A percentile compares a stretch with the other conserved stretches of the same genome.
Conservation (phyloP, 495 filamentous ascomycete species). For the Xylona heveae region DNA sequence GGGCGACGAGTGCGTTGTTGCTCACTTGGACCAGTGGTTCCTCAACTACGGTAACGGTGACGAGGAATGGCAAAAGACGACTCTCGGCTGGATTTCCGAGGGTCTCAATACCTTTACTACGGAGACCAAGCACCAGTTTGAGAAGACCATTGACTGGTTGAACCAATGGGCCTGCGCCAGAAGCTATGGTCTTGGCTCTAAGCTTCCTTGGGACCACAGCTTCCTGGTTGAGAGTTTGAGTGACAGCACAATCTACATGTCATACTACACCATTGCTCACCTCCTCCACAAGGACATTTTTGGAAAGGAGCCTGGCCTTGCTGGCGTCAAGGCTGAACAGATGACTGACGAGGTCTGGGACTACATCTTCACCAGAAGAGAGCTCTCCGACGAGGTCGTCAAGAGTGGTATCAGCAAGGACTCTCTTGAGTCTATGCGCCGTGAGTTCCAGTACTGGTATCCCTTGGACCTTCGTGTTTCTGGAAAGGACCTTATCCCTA, state of each 20-base stretch:
- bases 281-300: constrained; percentile 66
- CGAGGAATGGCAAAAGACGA: constrained; percentile 48
- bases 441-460: constrained; percentile 95
- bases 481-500: constrained; percentile 71
- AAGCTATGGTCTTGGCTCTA: constrained; percentile 80
- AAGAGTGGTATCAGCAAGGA: constrained; percentile 47
- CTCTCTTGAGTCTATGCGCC: constrained; percentile 51
- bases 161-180: constrained; percentile 89
- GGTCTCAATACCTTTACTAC: constrained; percentile 56
- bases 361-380: constrained; percentile 56
- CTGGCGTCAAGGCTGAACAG: constrained; percentile 54
- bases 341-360: constrained; percentile 97
- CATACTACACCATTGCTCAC: constrained; percentile 90
- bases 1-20: constrained; percentile 79
- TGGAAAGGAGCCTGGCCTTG: constrained; percentile 44
- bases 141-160: constrained; percentile 72
- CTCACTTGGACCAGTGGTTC: constrained; percentile 92
- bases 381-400: constrained; percentile 40
- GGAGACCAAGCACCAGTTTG: constrained; percentile 68
- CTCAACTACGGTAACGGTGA: constrained; percentile 83
- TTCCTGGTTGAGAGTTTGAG: constrained; percentile 84
- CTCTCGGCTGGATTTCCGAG: constrained; percentile 48
- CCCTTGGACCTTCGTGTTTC: constrained; percentile 70
- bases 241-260: constrained; percentile 88
- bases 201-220: constrained; percentile 83